Evolutionary conservation across 192 early-diverging fungal genomes (phyloP).

Genomic region (Podila clonocystis): DNA sequence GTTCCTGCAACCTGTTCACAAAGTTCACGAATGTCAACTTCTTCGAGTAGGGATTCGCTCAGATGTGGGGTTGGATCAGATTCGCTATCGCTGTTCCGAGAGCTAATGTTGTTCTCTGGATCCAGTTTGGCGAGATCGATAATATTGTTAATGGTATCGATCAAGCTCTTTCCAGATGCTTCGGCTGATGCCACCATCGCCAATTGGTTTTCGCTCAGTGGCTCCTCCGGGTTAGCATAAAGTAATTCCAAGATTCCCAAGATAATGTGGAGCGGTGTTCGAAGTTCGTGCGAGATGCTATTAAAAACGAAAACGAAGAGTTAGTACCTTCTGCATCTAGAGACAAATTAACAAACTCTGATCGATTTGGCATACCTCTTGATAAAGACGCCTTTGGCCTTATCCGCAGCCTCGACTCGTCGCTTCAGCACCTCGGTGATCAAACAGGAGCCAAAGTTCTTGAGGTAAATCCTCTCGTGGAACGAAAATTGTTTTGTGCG

Average conservation of each 20-base stretch:
- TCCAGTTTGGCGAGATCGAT: slow-evolving; percentile 33
- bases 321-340: background rate
- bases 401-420: slow-evolving; percentile 57
- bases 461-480: slow-evolving; percentile 56
- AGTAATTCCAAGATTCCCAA: slow-evolving; percentile 59
- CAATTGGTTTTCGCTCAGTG: slow-evolving; percentile 26
- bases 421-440: slow-evolving; percentile 52
- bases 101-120: slow-evolving; percentile 17
- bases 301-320: background rate
- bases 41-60: slow-evolving; percentile 7
- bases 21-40: slow-evolving; percentile 30
- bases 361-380: slow-evolving; percentile 18
- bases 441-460: slow-evolving; percentile 59
- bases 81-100: background rate
- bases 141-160: slow-evolving; percentile 34
- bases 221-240: slow-evolving; percentile 14
- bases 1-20: slow-evolving; percentile 34
- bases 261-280: slow-evolving; percentile 63
- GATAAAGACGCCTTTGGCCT: slow-evolving; percentile 60
- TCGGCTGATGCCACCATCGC: slow-evolving; percentile 50
- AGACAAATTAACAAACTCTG: background rate
- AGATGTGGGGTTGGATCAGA: background rate
- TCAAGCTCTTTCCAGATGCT: slow-evolving; percentile 45
- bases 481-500: slow-evolving; percentile 50
- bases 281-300: slow-evolving; percentile 59